Percentiles rank a stretch among this genome's conserved stretches.
Evolutionary conservation across 805 yeast genomes (phyloP).

Genomic region (Naumovozyma castellii): DNA sequence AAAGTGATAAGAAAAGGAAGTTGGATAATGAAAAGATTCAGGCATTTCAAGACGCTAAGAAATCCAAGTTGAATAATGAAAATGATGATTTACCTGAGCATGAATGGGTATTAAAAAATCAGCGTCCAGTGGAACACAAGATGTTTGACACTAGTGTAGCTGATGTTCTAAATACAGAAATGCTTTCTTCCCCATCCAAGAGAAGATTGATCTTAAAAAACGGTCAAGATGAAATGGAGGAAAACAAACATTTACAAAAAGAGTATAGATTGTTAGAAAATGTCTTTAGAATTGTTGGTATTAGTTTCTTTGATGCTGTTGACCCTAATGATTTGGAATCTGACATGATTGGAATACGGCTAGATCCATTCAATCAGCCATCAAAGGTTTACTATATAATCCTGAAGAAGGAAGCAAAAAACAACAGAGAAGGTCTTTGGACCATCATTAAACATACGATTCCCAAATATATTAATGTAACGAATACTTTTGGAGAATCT

Average conservation of each 20-base stretch:
- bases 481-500: slow-evolving; percentile 10
- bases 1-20: neutral
- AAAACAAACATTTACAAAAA: slow-evolving; percentile 1
- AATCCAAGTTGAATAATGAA: neutral
- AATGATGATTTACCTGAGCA: slow-evolving; percentile 11
- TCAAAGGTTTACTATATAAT: slow-evolving; percentile 27
- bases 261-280: slow-evolving; percentile 26
- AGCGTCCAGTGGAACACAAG: slow-evolving; percentile 15
- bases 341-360: slow-evolving; percentile 31
- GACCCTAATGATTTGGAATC: slow-evolving; percentile 27
- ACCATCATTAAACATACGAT: slow-evolving; percentile 31
- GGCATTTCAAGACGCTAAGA: neutral
- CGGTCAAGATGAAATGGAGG: neutral
- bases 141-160: slow-evolving; percentile 22
- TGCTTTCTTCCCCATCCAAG: slow-evolving; percentile 25
- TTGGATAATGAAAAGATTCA: neutral
- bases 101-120: slow-evolving; percentile 17
- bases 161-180: slow-evolving; percentile 15
- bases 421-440: slow-evolving; percentile 25
- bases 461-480: slow-evolving; percentile 24
- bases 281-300: slow-evolving; percentile 32
- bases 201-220: slow-evolving; percentile 7
- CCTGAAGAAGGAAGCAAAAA: slow-evolving; percentile 23
- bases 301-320: slow-evolving; percentile 32
- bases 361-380: slow-evolving; percentile 31